Evolutionary conservation across 805 yeast species (phyloP).

Genomic region (Saccharomyces eubayanus): DNA sequence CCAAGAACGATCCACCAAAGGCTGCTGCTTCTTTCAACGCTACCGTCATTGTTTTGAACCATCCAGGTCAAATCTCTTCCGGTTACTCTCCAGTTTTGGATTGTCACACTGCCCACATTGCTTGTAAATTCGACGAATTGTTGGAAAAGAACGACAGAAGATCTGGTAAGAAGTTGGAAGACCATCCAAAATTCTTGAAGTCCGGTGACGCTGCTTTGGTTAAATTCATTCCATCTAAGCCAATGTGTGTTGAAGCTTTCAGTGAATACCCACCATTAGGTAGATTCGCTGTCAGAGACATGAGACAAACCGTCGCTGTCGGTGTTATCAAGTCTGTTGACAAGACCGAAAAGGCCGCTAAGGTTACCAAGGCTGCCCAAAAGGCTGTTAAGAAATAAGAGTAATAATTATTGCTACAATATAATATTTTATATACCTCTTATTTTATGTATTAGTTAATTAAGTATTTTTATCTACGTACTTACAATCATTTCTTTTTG

Average conservation of each 20-base stretch:
- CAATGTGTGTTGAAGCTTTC: conserved; percentile 92
- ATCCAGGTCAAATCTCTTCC: conserved; percentile 85
- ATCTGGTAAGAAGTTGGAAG: conserved; percentile 87
- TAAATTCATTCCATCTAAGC: conserved; percentile 78
- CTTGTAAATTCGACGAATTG: conserved; percentile 77
- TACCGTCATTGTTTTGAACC: conserved; percentile 81
- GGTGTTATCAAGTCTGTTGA: conserved; percentile 97
- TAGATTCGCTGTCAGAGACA: conserved; percentile 98
- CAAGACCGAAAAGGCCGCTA: conserved; percentile 78
- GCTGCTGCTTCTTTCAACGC: conserved; percentile 75
- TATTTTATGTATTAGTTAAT: conserved; percentile 12
- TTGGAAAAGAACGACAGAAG: conserved; percentile 83
- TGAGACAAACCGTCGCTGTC: conserved; percentile 99
- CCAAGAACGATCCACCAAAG: conserved; percentile 81
- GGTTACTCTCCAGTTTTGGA: conserved; percentile 90
- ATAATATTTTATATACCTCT: conserved; percentile 8
- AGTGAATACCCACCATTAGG: conserved; percentile 94
- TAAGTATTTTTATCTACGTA: conserved; percentile 7
- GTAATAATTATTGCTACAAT: conserved; percentile 7
- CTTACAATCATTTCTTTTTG: conserved; percentile 1
- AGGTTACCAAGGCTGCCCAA: conserved; percentile 91
- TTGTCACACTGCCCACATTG: conserved; percentile 90
- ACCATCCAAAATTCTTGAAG: conserved; percentile 85
- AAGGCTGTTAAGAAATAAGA: conserved; percentile 31
- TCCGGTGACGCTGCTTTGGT: conserved; percentile 96